Percentiles rank a stretch among this genome's conserved stretches.
Evolutionary conservation across 495 filamentous ascomycete genomes (phyloP).

Genomic region (Daldinia concentrica): DNA sequence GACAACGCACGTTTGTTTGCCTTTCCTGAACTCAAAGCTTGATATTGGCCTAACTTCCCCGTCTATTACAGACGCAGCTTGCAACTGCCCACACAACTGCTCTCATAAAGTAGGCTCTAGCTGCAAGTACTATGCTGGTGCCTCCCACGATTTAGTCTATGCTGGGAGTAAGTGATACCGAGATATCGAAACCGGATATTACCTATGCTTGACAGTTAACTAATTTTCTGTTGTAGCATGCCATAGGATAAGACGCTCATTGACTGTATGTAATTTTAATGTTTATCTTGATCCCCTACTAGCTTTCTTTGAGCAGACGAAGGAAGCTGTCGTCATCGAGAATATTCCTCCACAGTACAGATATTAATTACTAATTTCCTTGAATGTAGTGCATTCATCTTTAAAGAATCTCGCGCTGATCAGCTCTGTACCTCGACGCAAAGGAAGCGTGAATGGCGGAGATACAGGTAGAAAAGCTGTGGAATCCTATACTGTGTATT

Average conservation of each 20-base stretch:
- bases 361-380: background rate
- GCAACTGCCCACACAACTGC: background rate
- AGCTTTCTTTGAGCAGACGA: background rate
- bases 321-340: background rate
- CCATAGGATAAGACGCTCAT: background rate
- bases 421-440: no score
- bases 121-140: background rate
- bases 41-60: background rate
- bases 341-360: background rate
- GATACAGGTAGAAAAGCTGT: no score
- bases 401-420: no score
- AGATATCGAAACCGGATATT: background rate
- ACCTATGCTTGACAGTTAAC: background rate
- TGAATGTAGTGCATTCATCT: no score
- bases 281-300: background rate
- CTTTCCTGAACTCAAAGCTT: background rate
- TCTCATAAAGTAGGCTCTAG: background rate
- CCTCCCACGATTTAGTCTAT: background rate
- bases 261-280: background rate
- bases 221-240: background rate
- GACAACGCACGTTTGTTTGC: background rate
- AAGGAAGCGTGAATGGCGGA: no score
- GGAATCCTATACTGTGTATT: no score
- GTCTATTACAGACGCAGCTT: background rate
- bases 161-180: background rate